These are phyloP conservation scores for Petasospora fabianii DNA, from an alignment of 1,139 yeast species.

Conservation along the genomic window DNA sequence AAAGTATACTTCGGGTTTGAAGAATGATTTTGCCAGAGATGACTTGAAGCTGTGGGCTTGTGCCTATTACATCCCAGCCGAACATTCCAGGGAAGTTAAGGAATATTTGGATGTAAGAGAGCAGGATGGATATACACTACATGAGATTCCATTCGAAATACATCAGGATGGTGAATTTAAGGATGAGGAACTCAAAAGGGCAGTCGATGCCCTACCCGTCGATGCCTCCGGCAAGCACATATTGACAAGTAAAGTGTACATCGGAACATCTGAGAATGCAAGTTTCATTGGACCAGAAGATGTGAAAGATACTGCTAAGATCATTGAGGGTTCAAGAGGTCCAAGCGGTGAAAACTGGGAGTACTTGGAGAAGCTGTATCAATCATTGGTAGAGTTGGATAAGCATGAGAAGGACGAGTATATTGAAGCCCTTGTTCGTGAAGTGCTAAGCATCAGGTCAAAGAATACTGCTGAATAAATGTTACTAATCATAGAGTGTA, in stretches of 20 bases:
- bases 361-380: conserved; percentile 54
- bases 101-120: conserved; percentile 77
- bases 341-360: conserved; percentile 82
- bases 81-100: conserved; percentile 55
- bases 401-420: conserved; percentile 29
- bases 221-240: conserved; percentile 38
- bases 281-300: conserved; percentile 84
- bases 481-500: too few species aligned
- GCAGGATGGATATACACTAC: conserved; percentile 81
- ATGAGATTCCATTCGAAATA: conserved; percentile 63
- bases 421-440: conserved; percentile 19
- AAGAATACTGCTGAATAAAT: too few species aligned
- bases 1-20: conserved; percentile 4
- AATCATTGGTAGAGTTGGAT: conserved; percentile 50
- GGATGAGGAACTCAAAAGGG: conserved; percentile 24
- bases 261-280: conserved; percentile 76
- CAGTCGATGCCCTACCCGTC: conserved; percentile 29
- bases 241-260: conserved; percentile 67
- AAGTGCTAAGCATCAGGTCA: too few species aligned
- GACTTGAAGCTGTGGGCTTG: conserved; percentile 73
- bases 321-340: conserved; percentile 57
- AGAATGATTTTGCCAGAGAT: conserved; percentile 32
- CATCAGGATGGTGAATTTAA: conserved; percentile 25
- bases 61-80: conserved; percentile 76
- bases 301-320: conserved; percentile 51